phyloP scores from a whole-genome alignment of 2,329 filamentous ascomycete species.

The Metarhizium humberi region DNA sequence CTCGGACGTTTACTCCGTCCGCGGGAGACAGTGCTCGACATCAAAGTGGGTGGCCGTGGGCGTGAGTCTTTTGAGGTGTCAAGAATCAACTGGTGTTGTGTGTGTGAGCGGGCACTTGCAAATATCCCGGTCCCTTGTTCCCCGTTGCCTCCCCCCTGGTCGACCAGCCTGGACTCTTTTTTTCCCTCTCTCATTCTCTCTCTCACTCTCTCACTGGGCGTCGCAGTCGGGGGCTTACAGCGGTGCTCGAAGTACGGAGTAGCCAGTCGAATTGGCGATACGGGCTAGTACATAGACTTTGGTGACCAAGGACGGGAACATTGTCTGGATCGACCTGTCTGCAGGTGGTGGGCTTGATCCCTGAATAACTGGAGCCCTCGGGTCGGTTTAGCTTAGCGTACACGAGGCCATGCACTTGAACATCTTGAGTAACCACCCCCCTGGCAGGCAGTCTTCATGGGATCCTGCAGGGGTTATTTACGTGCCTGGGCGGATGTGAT shows the following conservation, averaged over 20 bases:
- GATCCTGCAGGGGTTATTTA: neutral
- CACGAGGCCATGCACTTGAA: too few relatives aligned
- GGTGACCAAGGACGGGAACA: too few relatives aligned
- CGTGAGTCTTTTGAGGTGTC: neutral
- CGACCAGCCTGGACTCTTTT: neutral
- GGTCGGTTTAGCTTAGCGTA: too few relatives aligned
- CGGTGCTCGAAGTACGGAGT: neutral
- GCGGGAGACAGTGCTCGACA: neutral
- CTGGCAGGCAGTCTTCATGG: neutral
- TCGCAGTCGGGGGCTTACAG: neutral
- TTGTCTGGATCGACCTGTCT: neutral
- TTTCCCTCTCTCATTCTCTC: neutral
- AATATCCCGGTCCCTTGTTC: constrained; percentile 1
- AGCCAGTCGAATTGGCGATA: neutral
- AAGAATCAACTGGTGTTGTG: neutral
- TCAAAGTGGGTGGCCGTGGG: constrained; percentile 1
- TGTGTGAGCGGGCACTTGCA: neutral
- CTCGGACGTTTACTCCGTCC: neutral
- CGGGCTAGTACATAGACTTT: neutral
- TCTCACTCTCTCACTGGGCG: neutral
- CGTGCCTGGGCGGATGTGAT: neutral
- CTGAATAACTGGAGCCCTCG: neutral
- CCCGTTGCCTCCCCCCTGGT: neutral
- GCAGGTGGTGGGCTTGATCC: neutral
- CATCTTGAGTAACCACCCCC: too few relatives aligned